Evolutionary conservation across 1,139 yeast genomes (phyloP).

Genomic region (Suhomyces chickasaworum): DNA sequence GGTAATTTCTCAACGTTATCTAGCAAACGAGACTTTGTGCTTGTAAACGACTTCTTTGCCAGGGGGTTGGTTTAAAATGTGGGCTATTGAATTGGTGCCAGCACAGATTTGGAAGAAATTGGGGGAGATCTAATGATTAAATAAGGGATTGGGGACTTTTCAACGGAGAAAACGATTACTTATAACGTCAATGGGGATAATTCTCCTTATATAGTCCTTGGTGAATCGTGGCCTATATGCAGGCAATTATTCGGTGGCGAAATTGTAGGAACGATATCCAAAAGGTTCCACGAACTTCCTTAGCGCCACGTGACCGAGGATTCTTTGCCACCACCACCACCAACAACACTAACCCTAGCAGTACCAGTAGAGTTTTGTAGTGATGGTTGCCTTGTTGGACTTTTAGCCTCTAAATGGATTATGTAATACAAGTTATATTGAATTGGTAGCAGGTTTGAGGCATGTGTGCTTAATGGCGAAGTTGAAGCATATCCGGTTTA

Average conservation of each 20-base stretch:
- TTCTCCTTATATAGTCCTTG: slow-evolving; percentile 7
- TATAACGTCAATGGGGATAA: background rate
- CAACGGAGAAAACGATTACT: background rate
- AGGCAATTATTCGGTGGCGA: slow-evolving; percentile 13
- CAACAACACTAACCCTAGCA: too few species aligned
- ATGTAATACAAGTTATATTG: too few species aligned
- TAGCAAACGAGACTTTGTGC: slow-evolving; percentile 13
- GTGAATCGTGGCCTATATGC: slow-evolving; percentile 7
- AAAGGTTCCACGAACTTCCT: slow-evolving; percentile 10
- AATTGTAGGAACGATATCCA: slow-evolving; percentile 1
- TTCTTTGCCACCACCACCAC: too few species aligned
- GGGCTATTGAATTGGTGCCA: background rate
- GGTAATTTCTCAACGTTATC: slow-evolving; percentile 12
- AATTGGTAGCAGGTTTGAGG: too few species aligned
- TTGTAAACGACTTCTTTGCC: slow-evolving; percentile 11
- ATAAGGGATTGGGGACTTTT: background rate
- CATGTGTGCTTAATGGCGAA: too few species aligned
- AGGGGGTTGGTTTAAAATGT: background rate
- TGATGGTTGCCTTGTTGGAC: too few species aligned
- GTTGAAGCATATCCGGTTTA: too few species aligned
- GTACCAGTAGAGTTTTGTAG: too few species aligned
- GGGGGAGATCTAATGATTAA: background rate
- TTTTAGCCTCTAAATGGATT: too few species aligned
- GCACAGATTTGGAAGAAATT: background rate
- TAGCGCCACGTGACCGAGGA: slow-evolving; percentile 4